phyloP scores from a whole-genome alignment of 2,329 filamentous ascomycete genomes.

The Colletotrichum sp. region DNA sequence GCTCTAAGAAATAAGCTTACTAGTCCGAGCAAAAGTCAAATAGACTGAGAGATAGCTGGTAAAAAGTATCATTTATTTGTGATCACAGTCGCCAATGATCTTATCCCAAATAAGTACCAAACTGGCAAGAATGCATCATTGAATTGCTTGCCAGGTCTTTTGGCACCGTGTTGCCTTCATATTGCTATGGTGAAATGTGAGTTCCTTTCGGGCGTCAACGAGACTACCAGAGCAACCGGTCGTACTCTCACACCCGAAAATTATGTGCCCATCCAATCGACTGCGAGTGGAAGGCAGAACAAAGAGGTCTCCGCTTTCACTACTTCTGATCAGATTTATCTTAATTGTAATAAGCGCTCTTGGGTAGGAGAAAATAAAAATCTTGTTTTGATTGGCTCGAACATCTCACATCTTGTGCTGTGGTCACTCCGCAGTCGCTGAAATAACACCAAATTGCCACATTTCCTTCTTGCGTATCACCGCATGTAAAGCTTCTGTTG shows the following conservation, averaged over 20 bases:
- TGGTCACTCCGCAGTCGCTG: fast-evolving
- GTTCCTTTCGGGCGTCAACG: background rate
- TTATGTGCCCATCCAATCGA: background rate
- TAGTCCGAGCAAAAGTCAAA: background rate
- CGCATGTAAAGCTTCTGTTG: background rate
- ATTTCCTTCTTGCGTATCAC: background rate
- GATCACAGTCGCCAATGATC: fast-evolving
- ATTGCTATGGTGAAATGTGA: background rate
- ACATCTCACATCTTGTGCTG: background rate
- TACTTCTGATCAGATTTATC: background rate
- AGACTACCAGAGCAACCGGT: background rate
- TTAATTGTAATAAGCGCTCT: background rate
- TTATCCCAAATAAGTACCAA: fast-evolving
- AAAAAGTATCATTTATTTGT: background rate
- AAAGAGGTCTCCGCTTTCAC: background rate
- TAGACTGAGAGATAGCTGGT: background rate
- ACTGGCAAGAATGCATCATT: background rate
- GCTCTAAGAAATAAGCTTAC: background rate
- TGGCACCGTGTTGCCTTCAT: background rate
- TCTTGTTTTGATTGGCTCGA: background rate
- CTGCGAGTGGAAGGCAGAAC: background rate
- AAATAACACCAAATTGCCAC: background rate
- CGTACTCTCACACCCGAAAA: fast-evolving
- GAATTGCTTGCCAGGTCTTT: background rate
- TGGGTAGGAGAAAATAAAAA: background rate